phyloP scores from a whole-genome alignment of 2,329 filamentous ascomycete genomes.

The Beauveria asiatica region DNA sequence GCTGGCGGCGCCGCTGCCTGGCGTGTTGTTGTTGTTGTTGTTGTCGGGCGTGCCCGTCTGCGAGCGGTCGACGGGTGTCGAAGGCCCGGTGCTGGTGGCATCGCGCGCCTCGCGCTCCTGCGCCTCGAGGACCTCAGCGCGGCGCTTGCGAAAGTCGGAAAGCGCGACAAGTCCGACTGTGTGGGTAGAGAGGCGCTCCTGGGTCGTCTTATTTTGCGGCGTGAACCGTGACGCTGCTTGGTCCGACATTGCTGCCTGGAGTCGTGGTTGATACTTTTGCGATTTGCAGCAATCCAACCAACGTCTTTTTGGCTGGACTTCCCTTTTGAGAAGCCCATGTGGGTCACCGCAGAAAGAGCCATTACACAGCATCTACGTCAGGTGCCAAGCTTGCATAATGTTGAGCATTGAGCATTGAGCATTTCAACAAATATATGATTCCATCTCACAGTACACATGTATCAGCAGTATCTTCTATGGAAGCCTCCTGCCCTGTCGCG shows the following conservation, averaged over 20 bases:
- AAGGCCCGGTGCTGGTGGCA: slow-evolving; percentile 36
- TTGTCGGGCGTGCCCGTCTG: slow-evolving; percentile 39
- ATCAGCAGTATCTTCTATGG: slow-evolving; percentile 31
- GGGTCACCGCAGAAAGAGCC: background rate
- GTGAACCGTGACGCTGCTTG: slow-evolving; percentile 54
- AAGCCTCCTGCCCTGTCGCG: slow-evolving; percentile 51
- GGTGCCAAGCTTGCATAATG: too few relatives aligned
- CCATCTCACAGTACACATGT: too few relatives aligned
- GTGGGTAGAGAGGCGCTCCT: slow-evolving; percentile 74
- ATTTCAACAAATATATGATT: too few relatives aligned
- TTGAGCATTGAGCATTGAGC: too few relatives aligned
- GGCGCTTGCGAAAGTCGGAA: slow-evolving; percentile 90
- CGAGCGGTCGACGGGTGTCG: slow-evolving; percentile 40
- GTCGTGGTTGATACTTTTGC: background rate
- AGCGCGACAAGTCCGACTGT: slow-evolving; percentile 88
- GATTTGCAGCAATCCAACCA: background rate
- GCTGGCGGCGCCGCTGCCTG: slow-evolving; percentile 20
- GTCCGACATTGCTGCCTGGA: slow-evolving; percentile 30
- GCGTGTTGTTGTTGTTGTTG: slow-evolving; percentile 9
- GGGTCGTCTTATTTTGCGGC: slow-evolving; percentile 64
- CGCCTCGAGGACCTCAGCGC: slow-evolving; percentile 86
- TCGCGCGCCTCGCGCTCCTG: slow-evolving; percentile 76
- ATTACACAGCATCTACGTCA: too few relatives aligned
- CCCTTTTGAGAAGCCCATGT: background rate
- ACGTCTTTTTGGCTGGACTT: background rate